These are phyloP conservation scores for Centella asiatica DNA, from an alignment of 129 eudicot genomes.

Conservation along the genomic window DNA sequence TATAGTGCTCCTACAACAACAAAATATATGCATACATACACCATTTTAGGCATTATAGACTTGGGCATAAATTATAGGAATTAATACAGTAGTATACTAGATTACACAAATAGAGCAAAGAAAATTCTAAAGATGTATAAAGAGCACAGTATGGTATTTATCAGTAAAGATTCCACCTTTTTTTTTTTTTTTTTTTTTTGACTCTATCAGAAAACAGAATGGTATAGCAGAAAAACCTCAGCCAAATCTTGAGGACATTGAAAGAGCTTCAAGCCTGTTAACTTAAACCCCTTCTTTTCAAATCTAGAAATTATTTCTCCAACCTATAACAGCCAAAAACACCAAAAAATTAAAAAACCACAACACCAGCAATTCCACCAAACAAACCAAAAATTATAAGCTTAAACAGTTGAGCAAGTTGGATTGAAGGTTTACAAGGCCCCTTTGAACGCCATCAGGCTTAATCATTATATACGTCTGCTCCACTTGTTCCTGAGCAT, in stretches of 20 bases:
- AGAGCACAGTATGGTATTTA: too few species aligned
- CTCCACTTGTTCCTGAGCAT: constrained; percentile 56
- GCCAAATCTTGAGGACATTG: constrained; percentile 83
- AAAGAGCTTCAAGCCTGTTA: constrained; percentile 86
- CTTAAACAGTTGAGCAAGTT: background rate
- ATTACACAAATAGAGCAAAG: too few species aligned
- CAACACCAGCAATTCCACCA: background rate
- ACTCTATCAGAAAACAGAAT: background rate
- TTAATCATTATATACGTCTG: constrained; percentile 90
- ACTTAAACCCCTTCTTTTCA: constrained; percentile 94
- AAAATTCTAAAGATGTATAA: too few species aligned
- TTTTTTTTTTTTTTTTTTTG: too few species aligned
- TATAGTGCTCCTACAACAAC: constrained; percentile 70
- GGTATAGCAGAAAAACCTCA: constrained; percentile 45
- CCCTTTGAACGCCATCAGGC: constrained; percentile 98
- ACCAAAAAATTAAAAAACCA: background rate
- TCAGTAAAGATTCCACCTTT: too few species aligned
- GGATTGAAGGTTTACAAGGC: constrained; percentile 52
- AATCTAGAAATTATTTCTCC: constrained; percentile 95
- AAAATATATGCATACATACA: background rate
- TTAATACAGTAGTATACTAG: too few species aligned
- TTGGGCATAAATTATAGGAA: too few species aligned
- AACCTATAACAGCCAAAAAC: constrained; percentile 39
- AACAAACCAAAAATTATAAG: background rate
- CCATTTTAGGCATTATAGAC: too few species aligned